Conservation (phyloP, 2,329 filamentous ascomycete species). For the Colletotrichum lindemuthianum region DNA sequence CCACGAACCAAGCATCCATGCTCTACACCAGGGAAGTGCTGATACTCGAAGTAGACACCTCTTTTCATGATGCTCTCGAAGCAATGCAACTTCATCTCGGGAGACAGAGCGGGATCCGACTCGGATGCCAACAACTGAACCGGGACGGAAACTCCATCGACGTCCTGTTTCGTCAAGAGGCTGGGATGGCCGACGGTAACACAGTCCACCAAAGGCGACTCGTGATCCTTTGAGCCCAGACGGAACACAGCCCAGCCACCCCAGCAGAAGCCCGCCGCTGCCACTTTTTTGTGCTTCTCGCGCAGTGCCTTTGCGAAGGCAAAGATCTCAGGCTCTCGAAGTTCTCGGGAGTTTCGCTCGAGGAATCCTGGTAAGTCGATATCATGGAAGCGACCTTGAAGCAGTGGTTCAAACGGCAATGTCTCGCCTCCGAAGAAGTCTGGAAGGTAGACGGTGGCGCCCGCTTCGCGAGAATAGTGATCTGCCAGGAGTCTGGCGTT, state of each 20-base stretch:
- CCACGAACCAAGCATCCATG: slow-evolving; percentile 55
- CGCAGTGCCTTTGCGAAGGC: slow-evolving; percentile 48
- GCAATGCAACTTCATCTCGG: slow-evolving; percentile 53
- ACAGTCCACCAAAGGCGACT: slow-evolving; percentile 54
- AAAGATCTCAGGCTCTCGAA: slow-evolving; percentile 53
- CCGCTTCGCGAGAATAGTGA: slow-evolving; percentile 54
- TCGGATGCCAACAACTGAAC: slow-evolving; percentile 64
- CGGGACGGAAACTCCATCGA: slow-evolving; percentile 56
- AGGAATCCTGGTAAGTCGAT: slow-evolving; percentile 53
- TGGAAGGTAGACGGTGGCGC: slow-evolving; percentile 56
- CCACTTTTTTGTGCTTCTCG: slow-evolving; percentile 48
- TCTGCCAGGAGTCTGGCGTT: slow-evolving; percentile 58
- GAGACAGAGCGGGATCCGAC: slow-evolving; percentile 51
- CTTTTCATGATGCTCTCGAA: slow-evolving; percentile 48
- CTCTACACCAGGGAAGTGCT: slow-evolving; percentile 55
- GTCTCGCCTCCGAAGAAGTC: slow-evolving; percentile 49
- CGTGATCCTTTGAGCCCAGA: slow-evolving; percentile 50
- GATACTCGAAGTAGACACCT: slow-evolving; percentile 54
- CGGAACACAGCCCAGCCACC: slow-evolving; percentile 62
- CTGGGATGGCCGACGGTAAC: slow-evolving; percentile 57
- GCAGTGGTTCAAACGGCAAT: slow-evolving; percentile 43
- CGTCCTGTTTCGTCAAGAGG: slow-evolving; percentile 54
- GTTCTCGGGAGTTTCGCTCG: slow-evolving; percentile 47
- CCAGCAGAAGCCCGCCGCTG: slow-evolving; percentile 60
- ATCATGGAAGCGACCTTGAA: slow-evolving; percentile 41